Evolutionary conservation across 225 moss, liverwort and hornwort genomes (phyloP), one percentile per base, ranked within the genome.

Genomic region (Polytrichum commune): DNA sequence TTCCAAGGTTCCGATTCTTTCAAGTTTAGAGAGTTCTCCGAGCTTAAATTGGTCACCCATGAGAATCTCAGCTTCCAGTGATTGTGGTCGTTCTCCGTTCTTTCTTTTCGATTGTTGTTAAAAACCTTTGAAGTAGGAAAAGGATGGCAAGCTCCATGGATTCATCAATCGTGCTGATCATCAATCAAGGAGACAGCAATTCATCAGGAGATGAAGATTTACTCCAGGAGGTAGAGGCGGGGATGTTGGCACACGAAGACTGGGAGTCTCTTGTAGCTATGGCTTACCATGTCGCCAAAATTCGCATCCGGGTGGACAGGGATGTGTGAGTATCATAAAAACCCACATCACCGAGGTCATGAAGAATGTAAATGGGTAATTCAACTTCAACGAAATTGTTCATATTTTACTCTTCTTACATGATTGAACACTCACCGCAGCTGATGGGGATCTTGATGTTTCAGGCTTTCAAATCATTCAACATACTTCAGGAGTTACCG

Each of bases 401-500:
- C 27, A 13, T 63, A 63, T 46, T 46, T 13, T 46, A 46, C 46
- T 46, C 23, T 53, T 6, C 24, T 16, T n/a, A 54, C 27, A 13
- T 25, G 6, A 27, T 27, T 24, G 23, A 18, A 8, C 24, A 24
- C 67, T 60, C 35, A 7, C 10, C 58, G 5, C n/a, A 30, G 23
- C n/a, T 33, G 33, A 58, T 70, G 20, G 55, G 29, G 24, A 8
- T 66, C 5, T 7, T 22, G 29, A 32, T 73, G 25, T 63, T 66
- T 23, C 78, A 78, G 67, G 28, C 73, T 83, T 62, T 33, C 69
- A 64, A 29, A 60, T 13, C 72, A 65, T 57, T 86, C 80, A 35
- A 71, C 57, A 13, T 86, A 86, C 75, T 86, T 86, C 61, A 65
- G 29, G 55, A 54, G 79, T 46, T 72, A 55, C 73, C 28, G 69